Evolutionary conservation across 2,329 filamentous ascomycete genomes (phyloP), one percentile per base, ranked within the genome.

Genomic region (Penicillium palitans): DNA sequence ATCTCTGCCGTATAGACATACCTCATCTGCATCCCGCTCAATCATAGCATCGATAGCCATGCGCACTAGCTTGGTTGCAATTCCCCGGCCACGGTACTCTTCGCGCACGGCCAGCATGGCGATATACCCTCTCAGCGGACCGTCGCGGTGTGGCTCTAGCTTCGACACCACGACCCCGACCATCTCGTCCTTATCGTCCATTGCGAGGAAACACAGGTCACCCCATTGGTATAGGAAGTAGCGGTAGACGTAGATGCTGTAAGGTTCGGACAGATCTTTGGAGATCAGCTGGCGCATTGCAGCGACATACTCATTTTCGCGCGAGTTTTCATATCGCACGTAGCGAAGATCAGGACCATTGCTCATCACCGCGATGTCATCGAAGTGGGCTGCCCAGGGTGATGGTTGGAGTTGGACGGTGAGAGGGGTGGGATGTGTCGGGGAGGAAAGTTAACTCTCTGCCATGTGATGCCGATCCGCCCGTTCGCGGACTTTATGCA

Each of bases 171-270:
- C 89, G 46, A 98, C 93, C 57, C 95, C 95, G 59, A 96, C 85
- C 56, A 99, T 84, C 52, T 72, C 65, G 40, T 72, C 57, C 24
- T 73, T 63, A 61, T 89, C 81, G 45, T 83, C 79, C 62, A 84
- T 76, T 39, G 81, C 78, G 87, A 98, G 90, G 77, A 91, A 98
- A 77, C 95, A 99, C n/a, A 99, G 80, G 71, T 98, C 89, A 6
- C 90, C 90, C 95, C 95, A 99, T 83, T 98, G 92, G 72, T 96
- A 96, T 19, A 99, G 81, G 70, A 99, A 99, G 75, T 99, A 99
- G 33, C 95, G 87, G 76, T 98, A 99, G 58, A 99, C 95, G 79
- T 99, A 99, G 73, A 99, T 98, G 78, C 93, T 98, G 76, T 99
- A 99, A 1, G 95, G 95, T 76, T 99, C 95, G 67, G 93, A 98